Evolutionary conservation across 2,329 filamentous ascomycete species (phyloP), one percentile per base, ranked within the genome.

Genomic region (Pseudocercospora cruenta): DNA sequence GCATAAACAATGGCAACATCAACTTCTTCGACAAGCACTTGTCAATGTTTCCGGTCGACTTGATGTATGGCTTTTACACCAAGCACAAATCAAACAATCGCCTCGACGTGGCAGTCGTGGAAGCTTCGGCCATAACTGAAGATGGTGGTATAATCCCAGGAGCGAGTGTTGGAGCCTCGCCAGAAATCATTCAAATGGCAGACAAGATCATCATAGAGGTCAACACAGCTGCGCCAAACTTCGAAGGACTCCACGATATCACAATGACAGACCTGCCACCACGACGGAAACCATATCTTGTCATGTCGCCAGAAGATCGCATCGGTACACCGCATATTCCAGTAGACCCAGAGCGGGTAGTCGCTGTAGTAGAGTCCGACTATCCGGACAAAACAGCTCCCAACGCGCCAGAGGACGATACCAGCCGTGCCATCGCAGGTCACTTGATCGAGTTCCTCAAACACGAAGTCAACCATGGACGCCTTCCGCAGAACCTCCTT

Each of bases 181-280:
- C 93, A 4, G 93, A 96, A 79, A 85, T 96, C 62, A 85, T 96
- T 58, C 92, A 96, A 80, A 92, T 96, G 87, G 92, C 93, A 60
- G 92, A 96, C 78, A 96, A 96, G 86, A 88, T 96, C 80, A 93
- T 96, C 75, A 92, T 96, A 75, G 93, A 96, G 82, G 91, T 96
- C 80, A 96, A 96, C 83, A 96, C 93, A 0, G 84, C 92, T 1
- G 87, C 91, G 59, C 93, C 93, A 4, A 92, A 88, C 51, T 94
- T 96, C 75, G 90, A 95, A 78, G 93, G 92, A 60, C 86, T 96
- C 19, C 93, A 96, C 83, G 93, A 96, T 75, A 96, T 96, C 77
- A 93, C 91, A 68, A 90, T 94, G 86, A 92, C 90, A n/a, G 91
- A 95, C 71, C 82, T 94, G 10, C 93, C 93, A 19, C 93, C 93